A percentile compares a stretch with the other conserved stretches of the same genome.
phyloP scores from a whole-genome alignment of 176 grass and related monocot genomes.

The Echinochloa phyllopogon region DNA sequence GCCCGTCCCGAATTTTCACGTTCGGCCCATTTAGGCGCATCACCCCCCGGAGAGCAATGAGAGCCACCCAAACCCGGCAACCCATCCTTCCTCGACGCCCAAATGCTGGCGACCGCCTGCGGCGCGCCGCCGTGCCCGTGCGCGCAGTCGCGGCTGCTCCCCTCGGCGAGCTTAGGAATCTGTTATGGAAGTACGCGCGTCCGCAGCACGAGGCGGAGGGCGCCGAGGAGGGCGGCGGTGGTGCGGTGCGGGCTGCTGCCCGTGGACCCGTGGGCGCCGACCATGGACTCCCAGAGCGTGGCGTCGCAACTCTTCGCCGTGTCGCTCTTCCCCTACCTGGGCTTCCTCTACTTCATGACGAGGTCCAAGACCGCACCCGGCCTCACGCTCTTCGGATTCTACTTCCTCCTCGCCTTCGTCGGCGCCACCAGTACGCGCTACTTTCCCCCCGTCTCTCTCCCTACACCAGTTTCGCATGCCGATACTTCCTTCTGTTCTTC shows the following conservation, averaged over 20 bases:
- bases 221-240: background rate
- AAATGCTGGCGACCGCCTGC: constrained; percentile 43
- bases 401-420: constrained; percentile 93
- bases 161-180: background rate
- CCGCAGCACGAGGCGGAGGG: background rate
- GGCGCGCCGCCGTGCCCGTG: constrained; percentile 34
- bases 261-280: constrained; percentile 89
- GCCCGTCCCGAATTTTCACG: fast-evolving
- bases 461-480: background rate
- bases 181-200: background rate
- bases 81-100: constrained; percentile 2
- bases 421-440: constrained; percentile 83
- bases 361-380: constrained; percentile 80
- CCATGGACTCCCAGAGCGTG: constrained; percentile 81
- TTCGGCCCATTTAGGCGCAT: background rate
- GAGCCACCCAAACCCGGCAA: constrained; percentile 25
- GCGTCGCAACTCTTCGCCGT: constrained; percentile 90
- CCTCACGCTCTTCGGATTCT: constrained; percentile 93
- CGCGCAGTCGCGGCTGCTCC: background rate
- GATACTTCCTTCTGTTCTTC: background rate
- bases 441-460: background rate
- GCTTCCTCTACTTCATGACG: constrained; percentile 91
- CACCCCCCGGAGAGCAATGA: background rate
- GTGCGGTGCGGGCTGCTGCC: constrained; percentile 69
- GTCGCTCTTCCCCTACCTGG: constrained; percentile 94